Conservation (phyloP, 139 green algal species). For the Penium margaritaceum region DNA sequence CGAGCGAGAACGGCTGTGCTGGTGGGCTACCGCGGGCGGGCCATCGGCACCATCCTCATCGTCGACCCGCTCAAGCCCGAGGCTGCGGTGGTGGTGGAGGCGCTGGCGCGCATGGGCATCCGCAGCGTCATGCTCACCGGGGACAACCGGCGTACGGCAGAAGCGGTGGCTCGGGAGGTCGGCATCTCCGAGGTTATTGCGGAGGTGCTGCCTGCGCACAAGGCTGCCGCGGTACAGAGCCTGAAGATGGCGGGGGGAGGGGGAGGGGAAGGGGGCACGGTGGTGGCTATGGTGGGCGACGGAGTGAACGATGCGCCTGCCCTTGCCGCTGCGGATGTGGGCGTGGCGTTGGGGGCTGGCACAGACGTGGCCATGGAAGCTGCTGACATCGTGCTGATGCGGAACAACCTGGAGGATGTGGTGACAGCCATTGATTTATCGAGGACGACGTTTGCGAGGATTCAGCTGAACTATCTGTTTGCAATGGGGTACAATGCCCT, state of each 20-base stretch:
- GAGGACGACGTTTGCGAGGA: constrained; percentile 70
- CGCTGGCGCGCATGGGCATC: constrained; percentile 55
- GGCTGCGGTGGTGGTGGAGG: constrained; percentile 69
- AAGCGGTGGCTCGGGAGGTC: constrained; percentile 57
- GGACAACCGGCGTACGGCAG: constrained; percentile 77
- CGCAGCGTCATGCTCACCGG: constrained; percentile 64
- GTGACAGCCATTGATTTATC: constrained; percentile 81
- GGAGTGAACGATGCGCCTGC: constrained; percentile 95
- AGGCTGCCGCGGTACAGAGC: constrained; percentile 54
- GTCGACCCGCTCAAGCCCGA: constrained; percentile 83
- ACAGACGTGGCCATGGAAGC: constrained; percentile 73
- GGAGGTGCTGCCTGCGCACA: constrained; percentile 67
- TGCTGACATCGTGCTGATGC: constrained; percentile 89
- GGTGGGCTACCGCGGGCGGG: too few relatives aligned
- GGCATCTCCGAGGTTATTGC: constrained; percentile 54
- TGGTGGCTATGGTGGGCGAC: constrained; percentile 95
- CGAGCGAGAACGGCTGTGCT: too few relatives aligned
- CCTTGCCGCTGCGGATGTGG: constrained; percentile 84
- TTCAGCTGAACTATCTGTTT: constrained; percentile 85
- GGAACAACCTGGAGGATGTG: constrained; percentile 77
- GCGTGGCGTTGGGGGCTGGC: constrained; percentile 80
- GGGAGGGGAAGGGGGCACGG: not conserved
- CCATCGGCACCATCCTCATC: too few relatives aligned
- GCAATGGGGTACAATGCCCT: constrained; percentile 89
- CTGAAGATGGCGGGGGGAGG: constrained; percentile 49